phyloP scores from a whole-genome alignment of 164 flowering plant genomes.

The Paratinospora sagittata region DNA sequence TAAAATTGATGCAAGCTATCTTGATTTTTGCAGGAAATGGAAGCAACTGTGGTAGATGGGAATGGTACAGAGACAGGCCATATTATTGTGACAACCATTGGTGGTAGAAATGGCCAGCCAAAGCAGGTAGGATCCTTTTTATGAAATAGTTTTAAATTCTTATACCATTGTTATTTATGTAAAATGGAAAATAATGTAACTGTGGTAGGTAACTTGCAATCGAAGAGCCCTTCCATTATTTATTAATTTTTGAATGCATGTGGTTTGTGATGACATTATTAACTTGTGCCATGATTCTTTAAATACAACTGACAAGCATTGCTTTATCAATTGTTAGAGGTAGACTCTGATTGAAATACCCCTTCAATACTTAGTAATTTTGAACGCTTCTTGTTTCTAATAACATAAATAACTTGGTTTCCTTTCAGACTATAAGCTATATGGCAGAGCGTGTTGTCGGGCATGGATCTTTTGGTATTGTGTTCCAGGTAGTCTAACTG shows the following conservation, averaged over 20 bases:
- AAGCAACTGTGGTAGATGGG: conserved; percentile 53
- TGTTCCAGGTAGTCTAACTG: conserved; percentile 48
- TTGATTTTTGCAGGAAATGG: conserved; percentile 39
- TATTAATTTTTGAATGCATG: background rate
- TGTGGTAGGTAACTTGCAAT: background rate
- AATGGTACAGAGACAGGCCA: conserved; percentile 71
- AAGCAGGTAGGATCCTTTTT: conserved; percentile 37
- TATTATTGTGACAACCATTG: conserved; percentile 66
- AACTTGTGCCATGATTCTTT: background rate
- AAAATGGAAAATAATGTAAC: background rate
- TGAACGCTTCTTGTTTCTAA: background rate
- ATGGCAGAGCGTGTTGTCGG: conserved; percentile 23
- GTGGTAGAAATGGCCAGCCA: conserved; percentile 63
- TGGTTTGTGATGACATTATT: background rate
- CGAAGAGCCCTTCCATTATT: background rate
- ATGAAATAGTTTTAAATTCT: background rate
- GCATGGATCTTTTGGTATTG: conserved; percentile 72
- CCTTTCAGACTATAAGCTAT: conserved; percentile 16
- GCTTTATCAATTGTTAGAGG: background rate
- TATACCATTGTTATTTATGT: background rate
- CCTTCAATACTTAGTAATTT: background rate
- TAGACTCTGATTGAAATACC: background rate
- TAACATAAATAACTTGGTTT: background rate
- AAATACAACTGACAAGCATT: background rate
- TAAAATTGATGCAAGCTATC: background rate